Evolutionary conservation across 1,284 basidiomycete genomes (phyloP).

Genomic region (Apiotrichum gracile): DNA sequence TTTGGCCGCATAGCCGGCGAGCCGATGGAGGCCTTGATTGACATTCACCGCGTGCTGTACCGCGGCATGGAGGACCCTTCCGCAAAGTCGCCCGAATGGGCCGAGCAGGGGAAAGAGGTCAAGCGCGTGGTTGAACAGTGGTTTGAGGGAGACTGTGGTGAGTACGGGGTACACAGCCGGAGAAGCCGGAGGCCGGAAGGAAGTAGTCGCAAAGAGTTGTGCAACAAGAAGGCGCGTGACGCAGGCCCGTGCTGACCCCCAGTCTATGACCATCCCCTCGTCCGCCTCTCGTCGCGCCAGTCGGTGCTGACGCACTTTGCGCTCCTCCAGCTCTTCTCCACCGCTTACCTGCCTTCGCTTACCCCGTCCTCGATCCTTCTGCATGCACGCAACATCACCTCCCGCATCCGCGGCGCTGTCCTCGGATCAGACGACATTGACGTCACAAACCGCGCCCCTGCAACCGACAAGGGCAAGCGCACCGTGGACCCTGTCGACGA

Average conservation of each 20-base stretch:
- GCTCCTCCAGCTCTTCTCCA: constrained; percentile 32
- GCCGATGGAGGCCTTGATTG: constrained; percentile 36
- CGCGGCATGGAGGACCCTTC: constrained; percentile 28
- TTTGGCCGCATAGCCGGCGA: constrained; percentile 8
- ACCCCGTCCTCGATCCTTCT: constrained; percentile 21
- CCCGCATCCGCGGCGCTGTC: constrained; percentile 12
- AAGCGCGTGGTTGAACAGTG: constrained; percentile 34
- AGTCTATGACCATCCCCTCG: constrained; percentile 41
- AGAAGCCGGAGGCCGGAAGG: not conserved
- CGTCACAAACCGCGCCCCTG: not conserved
- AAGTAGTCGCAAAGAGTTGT: no score
- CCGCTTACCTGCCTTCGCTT: constrained; percentile 26
- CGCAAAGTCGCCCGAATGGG: constrained; percentile 14
- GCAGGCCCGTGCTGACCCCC: constrained; percentile 11
- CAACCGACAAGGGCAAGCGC: not conserved
- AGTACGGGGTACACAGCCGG: constrained; percentile 7
- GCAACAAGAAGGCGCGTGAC: no score
- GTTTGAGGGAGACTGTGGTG: constrained; percentile 41
- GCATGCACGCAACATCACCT: constrained; percentile 21
- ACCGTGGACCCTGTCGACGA: constrained; percentile 15
- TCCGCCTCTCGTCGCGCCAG: constrained; percentile 27
- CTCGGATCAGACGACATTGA: constrained; percentile 11
- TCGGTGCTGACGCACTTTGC: constrained; percentile 31
- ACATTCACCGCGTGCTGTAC: constrained; percentile 42
- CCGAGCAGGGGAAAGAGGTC: constrained; percentile 28